Percentiles rank a stretch among this genome's conserved stretches.
These are phyloP conservation scores for Haematococcus lacustris DNA, from an alignment of 139 green algal species.

Conservation along the genomic window DNA sequence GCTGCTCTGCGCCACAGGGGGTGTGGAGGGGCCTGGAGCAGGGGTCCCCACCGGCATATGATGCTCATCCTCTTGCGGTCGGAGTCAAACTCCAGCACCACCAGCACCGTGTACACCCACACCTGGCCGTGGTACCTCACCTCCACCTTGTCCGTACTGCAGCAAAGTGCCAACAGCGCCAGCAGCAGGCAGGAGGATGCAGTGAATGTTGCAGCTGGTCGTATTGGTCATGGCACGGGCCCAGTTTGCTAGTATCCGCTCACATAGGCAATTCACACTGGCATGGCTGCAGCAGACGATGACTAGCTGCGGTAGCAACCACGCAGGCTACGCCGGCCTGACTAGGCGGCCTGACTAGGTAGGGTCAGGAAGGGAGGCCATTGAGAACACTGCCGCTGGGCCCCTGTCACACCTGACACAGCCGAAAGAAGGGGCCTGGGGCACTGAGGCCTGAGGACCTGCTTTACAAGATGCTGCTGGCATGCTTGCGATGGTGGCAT, in stretches of 20 bases:
- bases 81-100: slow-evolving; percentile 90
- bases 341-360: no score
- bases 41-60: slow-evolving; percentile 29
- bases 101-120: slow-evolving; percentile 58
- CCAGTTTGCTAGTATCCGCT: background rate
- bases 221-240: background rate
- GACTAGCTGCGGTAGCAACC: background rate
- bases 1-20: background rate
- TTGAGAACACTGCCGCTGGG: no score
- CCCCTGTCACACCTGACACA: no score
- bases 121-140: slow-evolving; percentile 4
- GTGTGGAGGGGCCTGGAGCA: background rate
- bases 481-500: background rate
- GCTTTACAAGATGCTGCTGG: background rate
- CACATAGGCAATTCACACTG: background rate
- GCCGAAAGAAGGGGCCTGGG: no score
- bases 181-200: background rate
- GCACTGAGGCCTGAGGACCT: background rate
- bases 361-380: no score
- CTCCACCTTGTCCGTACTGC: slow-evolving; percentile 7
- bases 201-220: background rate
- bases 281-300: background rate
- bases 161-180: background rate
- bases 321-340: background rate
- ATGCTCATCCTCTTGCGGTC: slow-evolving; percentile 74